These are phyloP conservation scores for Pulveroboletus ravenelii DNA, from an alignment of 768 basidiomycete genomes.

Conservation along the genomic window DNA sequence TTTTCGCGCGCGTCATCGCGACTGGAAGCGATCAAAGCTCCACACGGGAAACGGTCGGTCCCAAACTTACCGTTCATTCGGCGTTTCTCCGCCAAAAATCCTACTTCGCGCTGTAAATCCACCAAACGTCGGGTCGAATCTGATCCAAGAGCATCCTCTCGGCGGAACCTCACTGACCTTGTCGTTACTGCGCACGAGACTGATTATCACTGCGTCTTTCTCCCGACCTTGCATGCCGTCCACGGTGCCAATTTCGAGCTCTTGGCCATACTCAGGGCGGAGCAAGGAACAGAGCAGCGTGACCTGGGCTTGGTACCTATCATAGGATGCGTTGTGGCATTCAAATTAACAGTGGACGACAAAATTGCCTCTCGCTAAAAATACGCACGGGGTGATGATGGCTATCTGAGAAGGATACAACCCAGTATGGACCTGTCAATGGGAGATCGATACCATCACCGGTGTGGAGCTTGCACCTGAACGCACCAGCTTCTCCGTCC, in stretches of 20 bases:
- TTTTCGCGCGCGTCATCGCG: constrained; percentile 87
- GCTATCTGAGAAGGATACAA: constrained; percentile 72
- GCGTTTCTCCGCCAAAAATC: constrained; percentile 90
- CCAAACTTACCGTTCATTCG: constrained; percentile 72
- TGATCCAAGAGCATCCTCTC: constrained; percentile 7
- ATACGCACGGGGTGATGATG: constrained; percentile 74
- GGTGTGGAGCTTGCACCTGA: background rate
- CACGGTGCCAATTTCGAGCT: constrained; percentile 88
- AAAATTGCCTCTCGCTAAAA: background rate
- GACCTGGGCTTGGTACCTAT: constrained; percentile 89
- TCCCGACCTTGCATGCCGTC: constrained; percentile 98
- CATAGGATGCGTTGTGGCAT: background rate
- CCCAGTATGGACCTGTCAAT: constrained; percentile 51
- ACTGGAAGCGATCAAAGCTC: constrained; percentile 38
- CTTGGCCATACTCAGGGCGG: constrained; percentile 58
- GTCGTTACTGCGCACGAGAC: constrained; percentile 88
- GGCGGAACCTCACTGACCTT: constrained; percentile 38
- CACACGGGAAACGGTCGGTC: background rate
- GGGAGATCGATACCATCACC: background rate
- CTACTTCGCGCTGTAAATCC: constrained; percentile 73
- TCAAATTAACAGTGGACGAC: background rate
- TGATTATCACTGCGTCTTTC: constrained; percentile 90
- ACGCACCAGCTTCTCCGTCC: constrained; percentile 75
- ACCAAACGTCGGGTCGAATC: background rate
- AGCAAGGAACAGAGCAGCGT: constrained; percentile 74